These are phyloP conservation scores for Solanum microdontum DNA, from an alignment of 257 asterid genomes.

Conservation along the genomic window DNA sequence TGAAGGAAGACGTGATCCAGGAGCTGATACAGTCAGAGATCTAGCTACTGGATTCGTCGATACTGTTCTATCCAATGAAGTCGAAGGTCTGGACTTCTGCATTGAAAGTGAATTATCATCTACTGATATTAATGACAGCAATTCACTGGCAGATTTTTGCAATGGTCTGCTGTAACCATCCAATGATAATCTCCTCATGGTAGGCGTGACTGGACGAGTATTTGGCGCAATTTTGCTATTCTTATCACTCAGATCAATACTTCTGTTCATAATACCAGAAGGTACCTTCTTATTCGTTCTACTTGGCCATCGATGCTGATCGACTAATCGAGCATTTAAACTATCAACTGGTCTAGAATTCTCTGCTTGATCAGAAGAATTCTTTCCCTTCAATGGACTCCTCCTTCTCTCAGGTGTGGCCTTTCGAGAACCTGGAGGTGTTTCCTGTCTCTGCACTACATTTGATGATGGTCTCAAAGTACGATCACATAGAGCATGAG, in stretches of 20 bases:
- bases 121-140: slow-evolving; percentile 19
- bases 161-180: slow-evolving; percentile 41
- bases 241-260: slow-evolving; percentile 44
- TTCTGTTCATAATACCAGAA: slow-evolving; percentile 23
- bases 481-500: slow-evolving; percentile 33
- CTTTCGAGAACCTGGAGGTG: slow-evolving; percentile 35
- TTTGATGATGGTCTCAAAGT: slow-evolving; percentile 49
- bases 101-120: slow-evolving; percentile 35
- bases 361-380: slow-evolving; percentile 52
- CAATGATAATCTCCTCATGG: slow-evolving; percentile 52
- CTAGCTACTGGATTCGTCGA: slow-evolving; percentile 38
- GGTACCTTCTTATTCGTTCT: slow-evolving; percentile 38
- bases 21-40: slow-evolving; percentile 29
- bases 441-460: slow-evolving; percentile 36
- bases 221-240: slow-evolving; percentile 22
- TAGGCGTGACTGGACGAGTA: slow-evolving; percentile 21
- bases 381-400: slow-evolving; percentile 60
- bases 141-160: slow-evolving; percentile 47
- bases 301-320: slow-evolving; percentile 77
- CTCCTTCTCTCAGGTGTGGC: slow-evolving; percentile 65
- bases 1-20: slow-evolving; percentile 52
- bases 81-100: slow-evolving; percentile 32
- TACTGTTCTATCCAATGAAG: slow-evolving; percentile 35
- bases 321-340: slow-evolving; percentile 39
- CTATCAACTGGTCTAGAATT: slow-evolving; percentile 64